These are phyloP conservation scores for Malus orientalis DNA, from an alignment of 306 rosid genomes.

Conservation along the genomic window DNA sequence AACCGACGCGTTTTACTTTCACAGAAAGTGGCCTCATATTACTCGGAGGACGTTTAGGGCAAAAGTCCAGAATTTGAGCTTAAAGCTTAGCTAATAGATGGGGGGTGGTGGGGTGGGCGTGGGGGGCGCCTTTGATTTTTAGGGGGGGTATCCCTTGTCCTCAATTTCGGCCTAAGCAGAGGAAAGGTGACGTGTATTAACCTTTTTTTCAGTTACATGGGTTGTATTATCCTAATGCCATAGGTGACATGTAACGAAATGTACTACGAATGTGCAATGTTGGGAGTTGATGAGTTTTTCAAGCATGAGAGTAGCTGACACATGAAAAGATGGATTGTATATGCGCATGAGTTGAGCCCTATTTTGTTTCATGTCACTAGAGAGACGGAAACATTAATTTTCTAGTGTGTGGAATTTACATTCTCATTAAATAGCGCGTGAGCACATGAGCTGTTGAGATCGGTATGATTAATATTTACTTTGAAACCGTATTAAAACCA, in stretches of 20 bases:
- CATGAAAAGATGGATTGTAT: background rate
- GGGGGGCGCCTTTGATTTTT: background rate
- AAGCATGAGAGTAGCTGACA: background rate
- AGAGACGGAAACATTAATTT: background rate
- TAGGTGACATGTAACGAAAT: too few relatives aligned
- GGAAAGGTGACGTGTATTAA: background rate
- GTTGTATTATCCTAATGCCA: background rate
- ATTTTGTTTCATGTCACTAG: background rate
- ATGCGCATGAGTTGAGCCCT: background rate
- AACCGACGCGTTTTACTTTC: slow-evolving; percentile 38
- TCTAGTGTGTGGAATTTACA: too few relatives aligned
- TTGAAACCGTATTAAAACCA: too few relatives aligned
- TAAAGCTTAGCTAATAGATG: background rate
- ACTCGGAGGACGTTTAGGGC: background rate
- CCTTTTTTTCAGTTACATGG: background rate
- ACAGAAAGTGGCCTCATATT: slow-evolving; percentile 10
- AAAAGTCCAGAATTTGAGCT: background rate
- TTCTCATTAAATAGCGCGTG: background rate
- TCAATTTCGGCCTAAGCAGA: background rate
- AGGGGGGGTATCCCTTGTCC: background rate
- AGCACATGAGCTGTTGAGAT: too few relatives aligned
- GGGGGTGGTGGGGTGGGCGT: too few relatives aligned
- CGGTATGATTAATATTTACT: too few relatives aligned
- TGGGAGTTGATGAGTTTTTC: background rate
- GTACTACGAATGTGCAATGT: background rate